Base-by-base conservation (phyloP, 208 protist species). In the Naegleria lovaniensis region DNA sequence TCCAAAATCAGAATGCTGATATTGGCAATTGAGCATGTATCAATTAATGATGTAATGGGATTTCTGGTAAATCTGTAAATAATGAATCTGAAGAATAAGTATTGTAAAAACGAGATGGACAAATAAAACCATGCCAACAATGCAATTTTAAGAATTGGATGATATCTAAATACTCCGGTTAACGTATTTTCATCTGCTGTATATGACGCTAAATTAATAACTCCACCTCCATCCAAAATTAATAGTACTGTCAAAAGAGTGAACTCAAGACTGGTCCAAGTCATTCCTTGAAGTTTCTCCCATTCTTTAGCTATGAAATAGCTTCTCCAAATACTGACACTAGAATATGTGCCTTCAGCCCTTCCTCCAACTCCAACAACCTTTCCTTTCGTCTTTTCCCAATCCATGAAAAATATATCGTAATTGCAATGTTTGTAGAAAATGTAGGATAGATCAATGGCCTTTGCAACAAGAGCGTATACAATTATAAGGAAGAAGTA, bases 11-110 rank as follows among this genome's bases (percentile, higher is more conserved):
- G 94, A 84, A 98, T 92, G 58, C 95, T 96, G 83, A 97, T 95
- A 92, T 98, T 98, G 25, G 96, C 95, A 29, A 98, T 94, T 52
- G 96, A 97, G 92, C 95, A 97, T 41, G 97, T 92, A 91, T 98
- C 96, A 55, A 97, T 94, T 92, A 98, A 97, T 39, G 92, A 93
- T 93, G 94, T 95, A 9, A 97, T 91, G 29, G 96, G 96, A 91
- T 98, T 94, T 55, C 95, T 95, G 41, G 97, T 51, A 79, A 97
- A 97, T 48, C 95, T 95, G 91, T 97, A 96, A 92, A 94, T 96
- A 41, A 97, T 29, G 22, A 89, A 38, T 85, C 59, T 58, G 40
- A 75, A 75, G 29, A 55, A 88, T 7, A 92, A 13, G 33, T 76
- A 89, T 76, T 92, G 91, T 0, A 43, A 11, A 0, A 91, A 43